A percentile compares a stretch with the other conserved stretches of the same genome.
Evolutionary conservation across 2,329 filamentous ascomycete species (phyloP).

Genomic region (Cladosporium colombiae): DNA sequence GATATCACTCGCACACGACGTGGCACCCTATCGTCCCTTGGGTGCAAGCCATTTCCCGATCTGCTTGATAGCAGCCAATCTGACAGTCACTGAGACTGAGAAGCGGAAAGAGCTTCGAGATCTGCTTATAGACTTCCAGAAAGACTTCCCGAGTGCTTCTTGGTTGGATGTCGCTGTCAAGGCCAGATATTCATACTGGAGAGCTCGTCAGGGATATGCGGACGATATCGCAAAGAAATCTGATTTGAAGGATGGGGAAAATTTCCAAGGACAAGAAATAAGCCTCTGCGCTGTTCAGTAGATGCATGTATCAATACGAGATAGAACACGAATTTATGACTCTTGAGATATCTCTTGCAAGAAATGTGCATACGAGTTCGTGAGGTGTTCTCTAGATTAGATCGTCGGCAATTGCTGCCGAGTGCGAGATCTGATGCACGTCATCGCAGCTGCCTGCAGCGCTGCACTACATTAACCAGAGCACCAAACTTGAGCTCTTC

Average conservation of each 20-base stretch:
- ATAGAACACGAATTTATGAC: background rate
- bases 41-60: constrained; percentile 16
- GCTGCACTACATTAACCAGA: constrained; percentile 1
- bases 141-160: background rate
- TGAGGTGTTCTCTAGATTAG: background rate
- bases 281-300: constrained; percentile 8
- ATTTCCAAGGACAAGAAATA: background rate
- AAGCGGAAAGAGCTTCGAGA: background rate
- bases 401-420: constrained; percentile 15
- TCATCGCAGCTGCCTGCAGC: constrained; percentile 11
- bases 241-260: background rate
- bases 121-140: constrained; percentile 8
- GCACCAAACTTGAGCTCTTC: background rate
- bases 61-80: constrained; percentile 6
- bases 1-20: background rate
- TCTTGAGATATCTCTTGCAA: background rate
- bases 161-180: background rate
- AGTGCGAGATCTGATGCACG: constrained; percentile 8
- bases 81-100: background rate
- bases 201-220: background rate
- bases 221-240: background rate
- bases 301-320: background rate
- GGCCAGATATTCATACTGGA: background rate
- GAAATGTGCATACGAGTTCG: background rate
- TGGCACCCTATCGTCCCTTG: constrained; percentile 7